phyloP scores from a whole-genome alignment of 2,329 filamentous ascomycete species.

The Fusarium bulbicola region DNA sequence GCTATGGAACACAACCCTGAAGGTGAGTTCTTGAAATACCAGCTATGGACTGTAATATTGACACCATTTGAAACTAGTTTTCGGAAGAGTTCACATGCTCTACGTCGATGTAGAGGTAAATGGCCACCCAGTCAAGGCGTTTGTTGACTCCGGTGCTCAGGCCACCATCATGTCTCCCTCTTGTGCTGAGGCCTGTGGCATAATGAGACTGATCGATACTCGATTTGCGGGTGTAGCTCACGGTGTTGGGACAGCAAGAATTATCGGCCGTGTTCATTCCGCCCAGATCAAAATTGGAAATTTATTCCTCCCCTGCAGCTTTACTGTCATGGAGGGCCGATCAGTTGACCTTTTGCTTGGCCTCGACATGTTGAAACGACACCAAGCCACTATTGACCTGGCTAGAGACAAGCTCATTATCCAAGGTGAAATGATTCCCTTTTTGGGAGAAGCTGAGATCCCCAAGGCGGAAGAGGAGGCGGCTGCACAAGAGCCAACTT shows the following conservation, averaged over 20 bases:
- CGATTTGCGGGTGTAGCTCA: slow-evolving; percentile 92
- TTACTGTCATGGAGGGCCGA: slow-evolving; percentile 99
- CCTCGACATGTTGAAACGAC: slow-evolving; percentile 95
- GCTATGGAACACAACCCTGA: slow-evolving; percentile 98
- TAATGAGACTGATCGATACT: slow-evolving; percentile 94
- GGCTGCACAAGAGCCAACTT: slow-evolving; percentile 80
- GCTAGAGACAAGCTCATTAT: slow-evolving; percentile 86
- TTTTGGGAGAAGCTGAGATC: slow-evolving; percentile 92
- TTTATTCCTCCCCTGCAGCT: slow-evolving; percentile 89
- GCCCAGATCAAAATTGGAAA: slow-evolving; percentile 94
- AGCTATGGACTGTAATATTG: background rate
- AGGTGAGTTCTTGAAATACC: slow-evolving; percentile 65
- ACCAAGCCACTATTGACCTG: slow-evolving; percentile 92
- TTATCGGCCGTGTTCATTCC: slow-evolving; percentile 93
- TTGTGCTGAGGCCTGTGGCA: slow-evolving; percentile 90
- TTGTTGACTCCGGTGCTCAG: slow-evolving; percentile 97
- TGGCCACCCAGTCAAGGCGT: slow-evolving; percentile 88
- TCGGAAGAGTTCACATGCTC: slow-evolving; percentile 93
- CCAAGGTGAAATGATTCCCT: slow-evolving; percentile 86
- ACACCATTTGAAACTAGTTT: slow-evolving; percentile 65
- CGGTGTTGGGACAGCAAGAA: slow-evolving; percentile 92
- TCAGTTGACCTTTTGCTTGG: slow-evolving; percentile 92
- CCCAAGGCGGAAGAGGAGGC: slow-evolving; percentile 85
- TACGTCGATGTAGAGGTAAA: slow-evolving; percentile 98
- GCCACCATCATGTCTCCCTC: slow-evolving; percentile 98